Percentiles rank a stretch among this genome's conserved stretches.
phyloP scores from a whole-genome alignment of 495 filamentous ascomycete species.

The Penicillium cinerascens region DNA sequence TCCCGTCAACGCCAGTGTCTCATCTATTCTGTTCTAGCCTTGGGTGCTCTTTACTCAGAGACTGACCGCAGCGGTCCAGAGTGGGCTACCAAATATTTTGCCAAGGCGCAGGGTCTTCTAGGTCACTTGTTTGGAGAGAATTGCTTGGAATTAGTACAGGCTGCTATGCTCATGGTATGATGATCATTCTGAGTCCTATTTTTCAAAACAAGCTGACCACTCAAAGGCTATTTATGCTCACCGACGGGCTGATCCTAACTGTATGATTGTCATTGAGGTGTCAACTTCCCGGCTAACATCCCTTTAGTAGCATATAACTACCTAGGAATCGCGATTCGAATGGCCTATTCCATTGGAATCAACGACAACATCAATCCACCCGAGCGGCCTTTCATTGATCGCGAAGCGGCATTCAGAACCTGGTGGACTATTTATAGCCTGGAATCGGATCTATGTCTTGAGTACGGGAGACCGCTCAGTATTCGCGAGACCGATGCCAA shows the following conservation, averaged over 20 bases:
- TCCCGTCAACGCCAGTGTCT: background rate
- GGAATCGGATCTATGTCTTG: constrained; percentile 11
- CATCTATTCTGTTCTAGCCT: constrained; percentile 1
- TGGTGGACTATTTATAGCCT: constrained; percentile 14
- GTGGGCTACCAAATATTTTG: background rate
- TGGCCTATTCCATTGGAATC: constrained; percentile 14
- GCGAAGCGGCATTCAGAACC: constrained; percentile 2
- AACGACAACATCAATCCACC: background rate
- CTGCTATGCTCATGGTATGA: constrained; percentile 6
- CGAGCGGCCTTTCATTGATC: background rate
- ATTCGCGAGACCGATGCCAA: constrained; percentile 14
- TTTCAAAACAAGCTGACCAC: background rate
- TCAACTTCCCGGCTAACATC: background rate
- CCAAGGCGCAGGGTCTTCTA: background rate
- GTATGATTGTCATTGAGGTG: background rate
- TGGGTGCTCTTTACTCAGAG: constrained; percentile 4
- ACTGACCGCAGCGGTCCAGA: background rate
- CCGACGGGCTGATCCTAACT: background rate
- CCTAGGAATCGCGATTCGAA: constrained; percentile 15
- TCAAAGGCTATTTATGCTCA: constrained; percentile 4
- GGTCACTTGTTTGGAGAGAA: background rate
- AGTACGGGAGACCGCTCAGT: constrained; percentile 9
- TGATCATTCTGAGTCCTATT: too few relatives aligned
- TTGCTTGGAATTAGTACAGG: constrained; percentile 2
- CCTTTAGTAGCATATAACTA: constrained; percentile 11